phyloP scores from a whole-genome alignment of 441 rosid species.

The Aleurites moluccanus region DNA sequence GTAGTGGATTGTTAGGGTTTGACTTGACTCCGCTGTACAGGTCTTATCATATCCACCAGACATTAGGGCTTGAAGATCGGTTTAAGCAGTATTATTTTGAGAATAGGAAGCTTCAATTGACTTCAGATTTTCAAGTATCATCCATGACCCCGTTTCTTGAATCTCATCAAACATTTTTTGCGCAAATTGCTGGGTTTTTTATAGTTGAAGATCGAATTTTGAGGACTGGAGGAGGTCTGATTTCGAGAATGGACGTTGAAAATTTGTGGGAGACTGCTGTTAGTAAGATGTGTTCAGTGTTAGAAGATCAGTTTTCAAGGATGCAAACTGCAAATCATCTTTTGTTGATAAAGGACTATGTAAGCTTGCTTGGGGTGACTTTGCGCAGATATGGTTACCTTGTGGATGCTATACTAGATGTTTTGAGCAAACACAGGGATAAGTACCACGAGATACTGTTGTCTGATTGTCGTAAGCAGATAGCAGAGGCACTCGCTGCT shows the following conservation, averaged over 20 bases:
- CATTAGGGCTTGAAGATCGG: slow-evolving; percentile 75
- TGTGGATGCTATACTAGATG: slow-evolving; percentile 84
- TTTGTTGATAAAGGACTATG: slow-evolving; percentile 89
- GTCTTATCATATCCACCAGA: slow-evolving; percentile 89
- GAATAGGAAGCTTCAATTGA: slow-evolving; percentile 89
- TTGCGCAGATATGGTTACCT: slow-evolving; percentile 81
- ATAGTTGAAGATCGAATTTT: slow-evolving; percentile 84
- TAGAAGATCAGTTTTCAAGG: slow-evolving; percentile 97
- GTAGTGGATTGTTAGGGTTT: slow-evolving; percentile 53
- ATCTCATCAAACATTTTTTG: slow-evolving; percentile 95
- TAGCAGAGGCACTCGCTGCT: slow-evolving; percentile 79
- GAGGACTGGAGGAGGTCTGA: slow-evolving; percentile 87
- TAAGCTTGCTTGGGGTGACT: slow-evolving; percentile 92
- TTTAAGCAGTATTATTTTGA: slow-evolving; percentile 84
- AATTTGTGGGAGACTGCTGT: slow-evolving; percentile 94
- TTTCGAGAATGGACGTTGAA: slow-evolving; percentile 86
- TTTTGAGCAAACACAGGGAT: slow-evolving; percentile 89
- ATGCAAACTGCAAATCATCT: slow-evolving; percentile 98
- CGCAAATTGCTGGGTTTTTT: slow-evolving; percentile 95
- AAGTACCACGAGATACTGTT: slow-evolving; percentile 86
- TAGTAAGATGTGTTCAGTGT: slow-evolving; percentile 88
- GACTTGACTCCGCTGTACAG: slow-evolving; percentile 86
- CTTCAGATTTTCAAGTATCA: slow-evolving; percentile 95
- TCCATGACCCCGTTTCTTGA: slow-evolving; percentile 96
- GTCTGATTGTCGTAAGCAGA: slow-evolving; percentile 93